Base-by-base conservation (phyloP, 768 basidiomycete species). In the Chlorophyllum brunneum region DNA sequence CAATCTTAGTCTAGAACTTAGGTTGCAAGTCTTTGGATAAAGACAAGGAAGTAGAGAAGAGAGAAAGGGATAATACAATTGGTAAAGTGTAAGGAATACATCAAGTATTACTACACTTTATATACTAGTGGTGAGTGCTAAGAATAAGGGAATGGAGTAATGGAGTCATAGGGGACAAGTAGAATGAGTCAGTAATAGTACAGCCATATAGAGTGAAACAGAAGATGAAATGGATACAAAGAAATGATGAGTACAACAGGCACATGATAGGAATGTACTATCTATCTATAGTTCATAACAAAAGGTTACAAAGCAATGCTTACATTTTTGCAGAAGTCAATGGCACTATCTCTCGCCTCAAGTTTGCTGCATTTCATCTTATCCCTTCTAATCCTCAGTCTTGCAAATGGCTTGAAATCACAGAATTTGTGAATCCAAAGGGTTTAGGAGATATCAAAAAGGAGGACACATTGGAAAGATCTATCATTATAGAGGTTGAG, bases 321-420 rank as follows among this genome's bases (percentile, higher is more conserved):
- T 70, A 66, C 37, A 60, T 62, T 4, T 34, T 67, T 2, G 34
- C 54, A 0, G 62, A 66, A 41, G 58, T 69, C n/a, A 56, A 65
- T 47, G 63, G 66, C 2, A 38, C 62, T 0, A 54, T 67, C 1
- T 58, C 48, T 1, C 52, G 60, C 24, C 53, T 62, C 5, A 59
- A 56, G 4, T 60, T 65, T 9, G 63, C 58, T 0, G 63, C 63
- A 0, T 69, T 65, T 48, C 37, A 60, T 0, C 36, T 70, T 0
- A 54, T 68, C n/a, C 67, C 66, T 1, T 69, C 67, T 30, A 22
- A 48, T 8, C 50, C 64, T 11, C 30, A 62, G 1, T 44, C 54
- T 5, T 9, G 11, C 1, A 23, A 26, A 7, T n/a, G 24, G 3
- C 30, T 53, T 5, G 13, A 54, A 24, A 16, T 55, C 3, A 55